These are phyloP conservation scores for Candida broadrunensis DNA, from an alignment of 805 yeast genomes.

Conservation along the genomic window DNA sequence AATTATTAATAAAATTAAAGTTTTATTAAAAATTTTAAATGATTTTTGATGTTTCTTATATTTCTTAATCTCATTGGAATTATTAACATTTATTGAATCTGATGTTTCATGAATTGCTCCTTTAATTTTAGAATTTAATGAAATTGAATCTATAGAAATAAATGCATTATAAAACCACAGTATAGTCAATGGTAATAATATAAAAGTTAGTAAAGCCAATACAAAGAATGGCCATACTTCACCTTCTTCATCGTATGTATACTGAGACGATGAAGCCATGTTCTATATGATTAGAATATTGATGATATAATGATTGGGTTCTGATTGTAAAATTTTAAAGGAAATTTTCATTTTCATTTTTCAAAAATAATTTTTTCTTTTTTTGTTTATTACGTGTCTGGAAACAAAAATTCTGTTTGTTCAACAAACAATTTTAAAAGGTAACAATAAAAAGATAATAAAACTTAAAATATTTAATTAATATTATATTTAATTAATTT, in stretches of 20 bases:
- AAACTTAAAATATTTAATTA: no score
- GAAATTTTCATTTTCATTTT: no score
- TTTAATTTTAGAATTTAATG: slow-evolving; percentile 20
- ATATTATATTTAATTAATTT: no score
- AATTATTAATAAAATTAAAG: slow-evolving; percentile 27
- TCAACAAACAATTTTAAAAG: no score
- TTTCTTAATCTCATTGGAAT: slow-evolving; percentile 16
- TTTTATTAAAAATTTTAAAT: slow-evolving; percentile 34
- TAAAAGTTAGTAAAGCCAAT: slow-evolving; percentile 65
- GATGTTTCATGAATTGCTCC: slow-evolving; percentile 32
- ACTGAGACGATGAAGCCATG: slow-evolving; percentile 44
- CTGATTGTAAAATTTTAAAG: no score
- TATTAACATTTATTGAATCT: slow-evolving; percentile 30
- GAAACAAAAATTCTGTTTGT: no score
- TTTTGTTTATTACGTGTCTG: no score
- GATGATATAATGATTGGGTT: no score
- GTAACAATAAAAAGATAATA: no score
- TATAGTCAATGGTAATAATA: slow-evolving; percentile 63
- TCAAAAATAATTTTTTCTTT: no score
- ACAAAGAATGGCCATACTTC: slow-evolving; percentile 94
- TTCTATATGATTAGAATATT: no score
- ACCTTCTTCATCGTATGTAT: slow-evolving; percentile 82
- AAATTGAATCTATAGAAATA: slow-evolving; percentile 15
- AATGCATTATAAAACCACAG: slow-evolving; percentile 18
- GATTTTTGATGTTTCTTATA: slow-evolving; percentile 27